Percentiles rank a stretch among this genome's conserved stretches.
Conservation (phyloP, 164 flowering plant species). For the Nelumbo lutea region DNA sequence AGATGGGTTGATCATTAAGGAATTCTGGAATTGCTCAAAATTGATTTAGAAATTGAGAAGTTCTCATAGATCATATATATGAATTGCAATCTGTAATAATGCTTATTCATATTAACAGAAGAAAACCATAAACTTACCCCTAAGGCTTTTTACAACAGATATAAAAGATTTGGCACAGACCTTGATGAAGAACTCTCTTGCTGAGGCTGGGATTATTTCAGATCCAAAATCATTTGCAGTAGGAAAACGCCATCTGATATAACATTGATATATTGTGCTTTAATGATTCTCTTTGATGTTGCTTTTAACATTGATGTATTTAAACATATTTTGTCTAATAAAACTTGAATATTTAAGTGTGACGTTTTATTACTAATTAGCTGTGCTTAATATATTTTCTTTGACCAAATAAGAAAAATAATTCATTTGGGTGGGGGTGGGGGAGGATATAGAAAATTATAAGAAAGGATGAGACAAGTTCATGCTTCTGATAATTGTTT, state of each 20-base stretch:
- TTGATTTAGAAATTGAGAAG: background rate
- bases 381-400: background rate
- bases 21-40: background rate
- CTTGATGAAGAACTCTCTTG: constrained; percentile 61
- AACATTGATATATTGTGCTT: constrained; percentile 14
- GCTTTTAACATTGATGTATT: constrained; percentile 1
- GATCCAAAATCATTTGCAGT: constrained; percentile 97
- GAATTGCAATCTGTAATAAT: background rate
- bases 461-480: too few species aligned
- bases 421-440: background rate
- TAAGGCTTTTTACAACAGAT: background rate
- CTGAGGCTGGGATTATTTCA: constrained; percentile 93
- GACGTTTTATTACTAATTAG: background rate
- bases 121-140: background rate
- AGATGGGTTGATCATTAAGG: constrained; percentile 6
- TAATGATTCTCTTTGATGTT: constrained; percentile 7
- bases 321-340: background rate
- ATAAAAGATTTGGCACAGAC: constrained; percentile 23
- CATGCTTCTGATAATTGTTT: too few species aligned
- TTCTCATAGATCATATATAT: background rate
- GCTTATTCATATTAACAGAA: background rate
- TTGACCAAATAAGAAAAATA: background rate
- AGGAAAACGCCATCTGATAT: constrained; percentile 89
- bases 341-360: background rate
- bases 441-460: background rate